Evolutionary conservation across 2,329 filamentous ascomycete species (phyloP).

Genomic region (Calonectria henricotiae): DNA sequence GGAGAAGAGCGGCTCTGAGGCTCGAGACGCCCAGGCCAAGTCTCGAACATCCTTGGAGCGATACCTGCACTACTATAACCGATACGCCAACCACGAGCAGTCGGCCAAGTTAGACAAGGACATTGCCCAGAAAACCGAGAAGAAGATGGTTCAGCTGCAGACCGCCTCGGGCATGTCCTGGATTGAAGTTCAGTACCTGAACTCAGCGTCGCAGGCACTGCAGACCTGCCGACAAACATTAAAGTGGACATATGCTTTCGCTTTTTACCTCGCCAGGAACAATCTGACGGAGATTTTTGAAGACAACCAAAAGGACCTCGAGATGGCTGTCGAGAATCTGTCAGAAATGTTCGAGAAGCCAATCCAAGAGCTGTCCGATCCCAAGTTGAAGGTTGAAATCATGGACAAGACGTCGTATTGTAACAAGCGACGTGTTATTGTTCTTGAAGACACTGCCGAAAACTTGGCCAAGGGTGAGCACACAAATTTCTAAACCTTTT

Average conservation of each 20-base stretch:
- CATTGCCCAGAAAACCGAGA: constrained; percentile 95
- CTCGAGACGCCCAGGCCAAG: constrained; percentile 91
- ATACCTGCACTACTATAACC: constrained; percentile 99
- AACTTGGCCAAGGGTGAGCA: constrained; percentile 86
- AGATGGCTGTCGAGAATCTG: constrained; percentile 95
- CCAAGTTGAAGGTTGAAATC: constrained; percentile 98
- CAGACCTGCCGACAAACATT: constrained; percentile 98
- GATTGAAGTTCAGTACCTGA: constrained; percentile 99
- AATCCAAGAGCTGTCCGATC: constrained; percentile 84
- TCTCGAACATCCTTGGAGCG: constrained; percentile 92
- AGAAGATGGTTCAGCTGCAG: constrained; percentile 98
- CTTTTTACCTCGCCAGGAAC: constrained; percentile 96
- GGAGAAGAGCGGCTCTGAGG: constrained; percentile 93
- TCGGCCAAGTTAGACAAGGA: constrained; percentile 97
- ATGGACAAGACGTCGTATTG: constrained; percentile 99
- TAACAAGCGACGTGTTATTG: constrained; percentile 89
- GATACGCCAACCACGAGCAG: constrained; percentile 98
- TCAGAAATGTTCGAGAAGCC: constrained; percentile 99
- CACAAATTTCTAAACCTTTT: constrained; percentile 50
- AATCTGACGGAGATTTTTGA: constrained; percentile 98
- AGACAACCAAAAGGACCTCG: constrained; percentile 97
- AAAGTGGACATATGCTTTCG: constrained; percentile 99
- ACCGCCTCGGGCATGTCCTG: constrained; percentile 96
- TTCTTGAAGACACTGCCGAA: constrained; percentile 93
- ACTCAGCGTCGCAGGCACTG: constrained; percentile 91